phyloP scores from a whole-genome alignment of 139 green algal species.

The Zygnema cylindricum region DNA sequence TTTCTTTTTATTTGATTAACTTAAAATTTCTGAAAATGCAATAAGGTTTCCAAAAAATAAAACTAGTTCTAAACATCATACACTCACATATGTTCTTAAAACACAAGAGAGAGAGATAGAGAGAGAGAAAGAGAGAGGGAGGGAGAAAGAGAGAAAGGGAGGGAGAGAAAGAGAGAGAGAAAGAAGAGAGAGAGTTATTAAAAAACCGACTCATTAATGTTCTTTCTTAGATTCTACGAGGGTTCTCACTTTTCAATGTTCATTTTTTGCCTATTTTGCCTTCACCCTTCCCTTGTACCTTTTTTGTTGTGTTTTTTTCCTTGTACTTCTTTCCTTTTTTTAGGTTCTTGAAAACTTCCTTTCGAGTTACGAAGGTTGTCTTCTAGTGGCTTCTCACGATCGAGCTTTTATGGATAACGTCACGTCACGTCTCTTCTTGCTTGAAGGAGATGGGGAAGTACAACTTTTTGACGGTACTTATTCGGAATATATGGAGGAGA shows the following conservation, averaged over 20 bases:
- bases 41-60: no score
- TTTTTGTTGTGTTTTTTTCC: no score
- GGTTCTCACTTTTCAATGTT: not conserved
- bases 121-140: no score
- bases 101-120: no score
- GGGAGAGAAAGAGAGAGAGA: not conserved
- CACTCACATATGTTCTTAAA: no score
- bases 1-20: no score
- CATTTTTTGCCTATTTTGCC: not conserved
- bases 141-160: not conserved
- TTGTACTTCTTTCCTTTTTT: not conserved
- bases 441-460: conserved; percentile 75
- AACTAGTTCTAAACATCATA: no score
- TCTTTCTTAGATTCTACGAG: not conserved
- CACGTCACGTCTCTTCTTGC: conserved; percentile 73
- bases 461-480: conserved; percentile 74
- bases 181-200: not conserved
- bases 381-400: conserved; percentile 82
- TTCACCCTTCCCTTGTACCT: no score
- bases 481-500: conserved; percentile 48
- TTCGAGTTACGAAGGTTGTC: conserved; percentile 66
- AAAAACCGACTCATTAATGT: not conserved
- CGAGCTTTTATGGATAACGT: conserved; percentile 80
- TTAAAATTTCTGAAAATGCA: no score
- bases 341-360: conserved; percentile 61